Evolutionary conservation across 345 rosid genomes (phyloP), one percentile per base, ranked within the genome.

Genomic region (Murraya paniculata): DNA sequence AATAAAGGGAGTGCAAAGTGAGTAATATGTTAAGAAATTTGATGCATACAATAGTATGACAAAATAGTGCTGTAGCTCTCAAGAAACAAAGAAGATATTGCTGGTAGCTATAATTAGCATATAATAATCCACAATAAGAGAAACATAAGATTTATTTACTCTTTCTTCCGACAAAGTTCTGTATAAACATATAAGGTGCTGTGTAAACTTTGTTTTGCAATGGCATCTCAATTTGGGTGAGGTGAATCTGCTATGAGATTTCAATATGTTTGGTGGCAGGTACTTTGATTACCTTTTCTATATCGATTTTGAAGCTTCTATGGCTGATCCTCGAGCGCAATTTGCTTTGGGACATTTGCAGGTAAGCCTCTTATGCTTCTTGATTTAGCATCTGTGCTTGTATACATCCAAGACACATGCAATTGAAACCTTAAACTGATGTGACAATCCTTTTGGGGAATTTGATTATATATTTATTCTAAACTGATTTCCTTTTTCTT

Each of bases 271-370:
- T 83, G 76, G 67, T 76, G 72, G 72, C 86, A 96, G 99, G 90
- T 92, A 87, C 84, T 94, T 96, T 50, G 98, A 96, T 86, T 94
- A 94, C 86, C 89, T 96, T 24, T 96, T 96, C 80, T 94, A 88
- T 81, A 83, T 91, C 14, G 99, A 96, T 74, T 91, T 96, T 75
- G 95, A 92, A 83, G 98, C 99, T 53, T 96, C 99, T 25, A 92
- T 94, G 97, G 98, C 99, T 41, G 99, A 96, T 30, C 75, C 81
- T 2, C 91, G 95, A 72, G 94, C 95, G 24, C 99, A 94, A 79
- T 72, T 81, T 75, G 95, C 99, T 53, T 81, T 96, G 80, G 89
- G 84, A 79, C 92, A 91, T 87, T 82, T 96, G 81, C 94, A 91
- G 98, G 99, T 92, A 56, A 61, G 88, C 59, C 38, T 36, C 78